A percentile compares a stretch with the other conserved stretches of the same genome.
Conservation (phyloP, 108 stramenopile genomes). For the Chaetoceros tenuissimus region DNA sequence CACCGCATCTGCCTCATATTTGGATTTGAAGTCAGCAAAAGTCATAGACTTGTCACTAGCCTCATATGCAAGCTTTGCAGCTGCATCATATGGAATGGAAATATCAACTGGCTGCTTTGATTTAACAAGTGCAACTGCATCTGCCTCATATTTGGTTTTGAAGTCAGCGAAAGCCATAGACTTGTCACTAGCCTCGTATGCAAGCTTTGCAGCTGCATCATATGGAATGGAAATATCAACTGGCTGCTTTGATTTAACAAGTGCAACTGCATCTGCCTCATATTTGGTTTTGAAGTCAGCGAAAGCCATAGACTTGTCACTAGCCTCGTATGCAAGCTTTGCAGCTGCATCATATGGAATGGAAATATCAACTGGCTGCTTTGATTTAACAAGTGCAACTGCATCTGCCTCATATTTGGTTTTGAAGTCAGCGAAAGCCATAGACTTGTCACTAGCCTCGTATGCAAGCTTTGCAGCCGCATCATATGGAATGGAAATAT, state of each 20-base stretch:
- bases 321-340: constrained; percentile 28
- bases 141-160: constrained; percentile 25
- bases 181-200: constrained; percentile 30
- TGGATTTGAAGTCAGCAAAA: constrained; percentile 31
- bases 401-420: constrained; percentile 25
- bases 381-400: constrained; percentile 20
- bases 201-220: constrained; percentile 29
- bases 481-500: constrained; percentile 34
- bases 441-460: constrained; percentile 23
- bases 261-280: constrained; percentile 22
- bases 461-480: constrained; percentile 35
- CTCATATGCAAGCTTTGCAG: constrained; percentile 32
- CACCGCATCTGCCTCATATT: too few species aligned
- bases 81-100: constrained; percentile 25
- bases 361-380: constrained; percentile 26
- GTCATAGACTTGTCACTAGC: constrained; percentile 23
- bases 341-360: constrained; percentile 36
- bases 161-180: constrained; percentile 27
- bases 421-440: constrained; percentile 25
- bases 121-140: constrained; percentile 22
- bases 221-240: constrained; percentile 21
- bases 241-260: constrained; percentile 24
- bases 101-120: constrained; percentile 31
- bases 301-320: constrained; percentile 27
- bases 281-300: constrained; percentile 30